Conservation (phyloP, 2,329 filamentous ascomycete genomes). For the Pezicula neosporulosa region DNA sequence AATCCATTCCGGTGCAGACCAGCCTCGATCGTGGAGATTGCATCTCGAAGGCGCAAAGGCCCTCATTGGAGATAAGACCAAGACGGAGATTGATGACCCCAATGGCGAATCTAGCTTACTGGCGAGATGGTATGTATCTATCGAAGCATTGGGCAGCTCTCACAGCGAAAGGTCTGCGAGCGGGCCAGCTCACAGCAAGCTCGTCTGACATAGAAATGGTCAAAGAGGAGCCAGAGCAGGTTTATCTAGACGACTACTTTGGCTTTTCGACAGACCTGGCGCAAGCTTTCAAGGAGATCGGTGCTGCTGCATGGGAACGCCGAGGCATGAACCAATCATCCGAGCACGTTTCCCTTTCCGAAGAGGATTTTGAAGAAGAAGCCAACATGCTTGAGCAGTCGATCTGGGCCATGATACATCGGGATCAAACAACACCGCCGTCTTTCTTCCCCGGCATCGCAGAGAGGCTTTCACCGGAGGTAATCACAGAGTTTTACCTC, state of each 20-base stretch:
- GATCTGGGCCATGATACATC: neutral
- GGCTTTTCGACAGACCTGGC: constrained; percentile 35
- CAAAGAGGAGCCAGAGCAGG: constrained; percentile 10
- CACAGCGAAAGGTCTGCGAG: neutral
- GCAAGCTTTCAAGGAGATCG: constrained; percentile 34
- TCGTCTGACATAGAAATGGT: neutral
- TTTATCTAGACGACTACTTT: constrained; percentile 38
- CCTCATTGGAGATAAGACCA: constrained; percentile 22
- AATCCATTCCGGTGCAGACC: constrained; percentile 35
- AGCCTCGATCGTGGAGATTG: constrained; percentile 36
- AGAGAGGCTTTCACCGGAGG: constrained; percentile 2
- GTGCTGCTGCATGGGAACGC: constrained; percentile 25
- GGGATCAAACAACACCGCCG: constrained; percentile 15
- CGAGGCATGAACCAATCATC: neutral
- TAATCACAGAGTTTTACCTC: constrained; percentile 1
- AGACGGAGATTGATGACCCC: neutral
- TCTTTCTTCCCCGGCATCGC: constrained; percentile 22
- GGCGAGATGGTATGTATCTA: neutral
- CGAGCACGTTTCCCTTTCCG: neutral
- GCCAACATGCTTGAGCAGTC: constrained; percentile 1
- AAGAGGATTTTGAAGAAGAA: neutral
- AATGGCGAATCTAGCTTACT: neutral
- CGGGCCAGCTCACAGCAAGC: neutral
- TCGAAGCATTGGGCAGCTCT: neutral
- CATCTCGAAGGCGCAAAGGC: constrained; percentile 37